Percentiles rank a stretch among this genome's conserved stretches.
Evolutionary conservation across 805 yeast species (phyloP).

Genomic region (Gaillardinia entomophila): DNA sequence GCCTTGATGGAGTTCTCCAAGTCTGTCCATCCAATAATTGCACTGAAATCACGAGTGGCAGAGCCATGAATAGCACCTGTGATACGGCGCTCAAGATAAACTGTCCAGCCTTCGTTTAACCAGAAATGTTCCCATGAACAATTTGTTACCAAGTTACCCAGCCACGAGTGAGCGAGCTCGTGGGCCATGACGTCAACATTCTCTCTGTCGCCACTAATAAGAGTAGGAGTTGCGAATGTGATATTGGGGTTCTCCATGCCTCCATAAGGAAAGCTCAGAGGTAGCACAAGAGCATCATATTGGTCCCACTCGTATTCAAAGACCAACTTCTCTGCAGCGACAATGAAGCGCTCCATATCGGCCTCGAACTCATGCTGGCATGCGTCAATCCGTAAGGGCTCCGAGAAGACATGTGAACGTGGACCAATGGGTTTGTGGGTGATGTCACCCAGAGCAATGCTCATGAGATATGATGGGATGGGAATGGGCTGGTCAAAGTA

Average conservation of each 20-base stretch:
- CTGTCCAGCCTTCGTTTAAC: constrained; percentile 97
- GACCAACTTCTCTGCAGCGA: constrained; percentile 69
- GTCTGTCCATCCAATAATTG: constrained; percentile 86
- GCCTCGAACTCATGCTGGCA: constrained; percentile 76
- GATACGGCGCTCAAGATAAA: constrained; percentile 81
- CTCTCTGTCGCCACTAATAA: constrained; percentile 77
- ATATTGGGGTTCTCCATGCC: constrained; percentile 95
- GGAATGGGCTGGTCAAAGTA: constrained; percentile 70
- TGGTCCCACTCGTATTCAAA: constrained; percentile 81
- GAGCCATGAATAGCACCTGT: constrained; percentile 77
- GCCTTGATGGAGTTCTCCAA: constrained; percentile 59
- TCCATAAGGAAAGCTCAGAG: constrained; percentile 77
- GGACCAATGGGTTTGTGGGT: constrained; percentile 71
- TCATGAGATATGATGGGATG: constrained; percentile 78
- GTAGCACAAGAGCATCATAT: constrained; percentile 76
- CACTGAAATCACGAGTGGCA: constrained; percentile 68
- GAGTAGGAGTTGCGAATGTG: constrained; percentile 86
- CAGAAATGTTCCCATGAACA: constrained; percentile 92
- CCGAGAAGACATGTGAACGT: constrained; percentile 76
- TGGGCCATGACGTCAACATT: constrained; percentile 90
- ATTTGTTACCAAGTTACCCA: constrained; percentile 86
- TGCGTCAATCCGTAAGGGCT: constrained; percentile 59
- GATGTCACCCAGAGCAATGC: constrained; percentile 81
- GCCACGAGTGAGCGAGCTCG: constrained; percentile 90
- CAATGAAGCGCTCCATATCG: constrained; percentile 76